Base-by-base conservation (phyloP, 2,329 filamentous ascomycete species). In the Uncinocarpus reesii region DNA sequence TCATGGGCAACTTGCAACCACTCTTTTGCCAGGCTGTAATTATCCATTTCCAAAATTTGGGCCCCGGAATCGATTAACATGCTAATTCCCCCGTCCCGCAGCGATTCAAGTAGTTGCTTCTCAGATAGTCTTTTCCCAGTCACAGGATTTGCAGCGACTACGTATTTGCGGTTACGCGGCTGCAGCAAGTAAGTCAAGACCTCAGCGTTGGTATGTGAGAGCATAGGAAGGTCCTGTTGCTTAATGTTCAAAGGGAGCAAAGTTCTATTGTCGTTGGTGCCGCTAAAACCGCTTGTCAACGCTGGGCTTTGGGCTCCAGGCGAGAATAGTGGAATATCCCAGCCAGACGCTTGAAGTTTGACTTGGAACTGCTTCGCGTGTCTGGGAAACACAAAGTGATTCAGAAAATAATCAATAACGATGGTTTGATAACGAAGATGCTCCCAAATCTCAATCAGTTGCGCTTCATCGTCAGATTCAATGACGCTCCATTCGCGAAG, bases 61-160 rank as follows among this genome's bases (percentile, higher is more conserved):
- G 84, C 83, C 0, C 84, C 83, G 0, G 84, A 81, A 53, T 88
- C 83, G 0, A 88, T 67, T 1, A 88, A 73, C 0, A 87, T 81
- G 0, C 73, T 70, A 0, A 76, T 67, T 0, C 66, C 36, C 37
- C 76, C 60, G 0, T 38, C 38, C 0, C 65, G 58, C 0, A 83
- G 65, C 3, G 70, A 59, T 0, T 61, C 26, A 0, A 87, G 56
- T 0, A 52, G 24, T 15, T 20, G 47, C 28, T 8, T 35, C 41
- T 52, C 47, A 15, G 50, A 42, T 16, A 52, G 48, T 5, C 50
- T 36, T 36, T 36, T 52, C 2, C 50, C 47, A 5, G 43, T 35
- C 1, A 1, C 8, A 11, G 36, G 13, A 8, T 50, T 15, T 16
- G 42, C 11, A 54, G 60, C 15, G 20, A 21, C 5, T 31, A 53